A percentile compares a stretch with the other conserved stretches of the same genome.
Evolutionary conservation across 2,329 filamentous ascomycete genomes (phyloP).

Genomic region (Stachybotrys chartarum): DNA sequence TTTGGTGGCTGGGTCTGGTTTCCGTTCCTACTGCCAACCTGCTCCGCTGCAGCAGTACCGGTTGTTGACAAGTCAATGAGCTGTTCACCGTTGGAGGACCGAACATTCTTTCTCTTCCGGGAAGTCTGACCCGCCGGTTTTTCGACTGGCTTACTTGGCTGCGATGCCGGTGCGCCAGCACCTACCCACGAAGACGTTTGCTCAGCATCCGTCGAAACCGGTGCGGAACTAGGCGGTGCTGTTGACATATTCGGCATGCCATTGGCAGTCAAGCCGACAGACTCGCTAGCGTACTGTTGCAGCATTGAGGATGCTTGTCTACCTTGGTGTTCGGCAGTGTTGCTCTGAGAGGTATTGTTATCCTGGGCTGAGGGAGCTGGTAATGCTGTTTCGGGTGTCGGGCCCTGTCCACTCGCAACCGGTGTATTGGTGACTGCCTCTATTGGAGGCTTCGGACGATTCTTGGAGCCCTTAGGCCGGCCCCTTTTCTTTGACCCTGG

Average conservation of each 20-base stretch:
- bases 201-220: background rate
- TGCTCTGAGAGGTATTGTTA: background rate
- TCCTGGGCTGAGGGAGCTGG: slow-evolving; percentile 1
- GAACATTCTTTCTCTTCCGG: background rate
- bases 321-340: background rate
- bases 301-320: too few relatives aligned
- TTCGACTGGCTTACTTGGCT: background rate
- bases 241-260: background rate
- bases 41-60: background rate
- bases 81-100: background rate
- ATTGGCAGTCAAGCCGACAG: background rate
- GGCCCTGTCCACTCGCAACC: background rate
- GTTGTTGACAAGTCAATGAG: background rate
- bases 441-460: slow-evolving; percentile 24
- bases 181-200: background rate
- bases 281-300: background rate
- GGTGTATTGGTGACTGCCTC: background rate
- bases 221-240: background rate
- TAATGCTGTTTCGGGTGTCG: background rate
- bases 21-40: background rate
- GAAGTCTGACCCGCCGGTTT: background rate
- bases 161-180: background rate
- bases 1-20: slow-evolving; percentile 1
- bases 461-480: slow-evolving; percentile 40
- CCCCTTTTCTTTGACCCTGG: slow-evolving; percentile 23